Evolutionary conservation across 2,329 filamentous ascomycete species (phyloP).

Genomic region (Xylariaceae sp.): DNA sequence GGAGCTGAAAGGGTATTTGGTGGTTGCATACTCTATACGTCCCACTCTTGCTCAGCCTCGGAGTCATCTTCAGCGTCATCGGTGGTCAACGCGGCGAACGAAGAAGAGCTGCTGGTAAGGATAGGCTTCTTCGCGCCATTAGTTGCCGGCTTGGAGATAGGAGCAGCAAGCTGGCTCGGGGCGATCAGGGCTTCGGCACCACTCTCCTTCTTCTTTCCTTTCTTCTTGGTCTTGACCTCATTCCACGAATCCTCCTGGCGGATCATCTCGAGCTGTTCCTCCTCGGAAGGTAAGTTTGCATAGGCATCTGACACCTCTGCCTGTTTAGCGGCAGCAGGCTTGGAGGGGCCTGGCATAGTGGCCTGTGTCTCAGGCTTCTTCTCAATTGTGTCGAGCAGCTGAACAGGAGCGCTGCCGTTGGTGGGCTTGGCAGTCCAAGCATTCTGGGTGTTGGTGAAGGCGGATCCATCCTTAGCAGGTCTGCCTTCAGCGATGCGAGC

Average conservation of each 20-base stretch:
- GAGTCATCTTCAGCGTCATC: conserved; percentile 30
- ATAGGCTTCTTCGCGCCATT: conserved; percentile 30
- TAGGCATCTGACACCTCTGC: conserved; percentile 37
- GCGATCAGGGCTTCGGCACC: conserved; percentile 32
- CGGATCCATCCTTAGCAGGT: conserved; percentile 73
- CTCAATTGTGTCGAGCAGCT: conserved; percentile 58
- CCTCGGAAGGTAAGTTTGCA: conserved; percentile 55
- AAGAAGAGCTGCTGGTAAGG: conserved; percentile 30
- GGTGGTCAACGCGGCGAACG: conserved; percentile 32
- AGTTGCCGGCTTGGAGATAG: conserved; percentile 20
- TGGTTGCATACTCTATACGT: conserved; percentile 27
- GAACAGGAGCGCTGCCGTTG: conserved; percentile 37
- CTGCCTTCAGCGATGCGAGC: conserved; percentile 80
- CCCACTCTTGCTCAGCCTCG: conserved; percentile 33
- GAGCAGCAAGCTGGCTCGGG: conserved; percentile 15
- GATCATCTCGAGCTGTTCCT: conserved; percentile 58
- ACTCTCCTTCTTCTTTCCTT: conserved; percentile 41
- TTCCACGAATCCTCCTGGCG: conserved; percentile 53
- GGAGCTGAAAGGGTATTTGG: too few relatives aligned
- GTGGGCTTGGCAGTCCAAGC: conserved; percentile 39
- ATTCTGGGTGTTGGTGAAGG: conserved; percentile 47
- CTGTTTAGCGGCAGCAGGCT: conserved; percentile 30
- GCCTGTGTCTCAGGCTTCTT: conserved; percentile 34
- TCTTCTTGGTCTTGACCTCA: conserved; percentile 49
- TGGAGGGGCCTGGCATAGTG: conserved; percentile 26